These are phyloP conservation scores for Dendrobium chrysotoxum DNA, from an alignment of 106 monocot species.

Conservation along the genomic window DNA sequence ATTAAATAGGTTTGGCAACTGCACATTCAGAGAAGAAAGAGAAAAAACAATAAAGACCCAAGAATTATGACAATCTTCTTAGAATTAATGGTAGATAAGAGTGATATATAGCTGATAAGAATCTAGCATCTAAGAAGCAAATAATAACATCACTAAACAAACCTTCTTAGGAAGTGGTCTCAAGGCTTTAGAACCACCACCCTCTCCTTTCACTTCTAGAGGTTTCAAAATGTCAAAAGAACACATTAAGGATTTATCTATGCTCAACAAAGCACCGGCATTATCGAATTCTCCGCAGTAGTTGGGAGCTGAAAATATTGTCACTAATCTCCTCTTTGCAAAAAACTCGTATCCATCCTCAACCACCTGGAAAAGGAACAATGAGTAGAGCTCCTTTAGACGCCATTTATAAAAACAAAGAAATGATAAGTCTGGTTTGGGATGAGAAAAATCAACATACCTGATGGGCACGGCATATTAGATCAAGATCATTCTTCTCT, in stretches of 20 bases:
- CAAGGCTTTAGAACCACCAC: conserved; percentile 3
- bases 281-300: conserved; percentile 48
- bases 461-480: conserved; percentile 8
- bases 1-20: conserved; percentile 9
- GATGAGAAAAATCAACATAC: neutral
- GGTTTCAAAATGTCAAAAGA: conserved; percentile 44
- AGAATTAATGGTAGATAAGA: neutral
- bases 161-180: conserved; percentile 20
- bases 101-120: too few species aligned
- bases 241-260: conserved; percentile 31
- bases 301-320: conserved; percentile 43
- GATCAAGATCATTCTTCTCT: conserved; percentile 35
- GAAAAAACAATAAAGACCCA: neutral
- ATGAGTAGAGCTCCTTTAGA: neutral
- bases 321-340: conserved; percentile 34
- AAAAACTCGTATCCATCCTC: conserved; percentile 51
- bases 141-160: neutral
- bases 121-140: neutral
- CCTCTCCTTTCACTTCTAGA: conserved; percentile 16
- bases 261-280: conserved; percentile 38
- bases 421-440: neutral
- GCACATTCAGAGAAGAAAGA: neutral
- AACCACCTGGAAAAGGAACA: conserved; percentile 21
- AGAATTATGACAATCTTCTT: neutral
- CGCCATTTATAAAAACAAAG: neutral